Evolutionary conservation across 73 alveolate species (phyloP).

Genomic region (Paramecium tetraurelia): DNA sequence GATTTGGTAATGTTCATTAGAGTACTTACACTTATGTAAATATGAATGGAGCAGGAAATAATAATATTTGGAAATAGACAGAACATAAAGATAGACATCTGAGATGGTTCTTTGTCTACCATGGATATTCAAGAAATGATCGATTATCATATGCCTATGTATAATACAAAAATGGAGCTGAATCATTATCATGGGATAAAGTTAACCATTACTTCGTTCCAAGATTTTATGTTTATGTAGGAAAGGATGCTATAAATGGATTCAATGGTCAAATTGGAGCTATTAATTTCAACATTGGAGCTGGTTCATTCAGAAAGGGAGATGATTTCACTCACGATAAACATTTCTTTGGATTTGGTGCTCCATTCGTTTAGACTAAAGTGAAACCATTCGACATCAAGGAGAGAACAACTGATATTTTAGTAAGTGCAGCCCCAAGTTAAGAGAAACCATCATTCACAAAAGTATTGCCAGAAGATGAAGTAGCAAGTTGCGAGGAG

Average conservation of each 20-base stretch:
- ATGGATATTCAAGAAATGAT: background rate
- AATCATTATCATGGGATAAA: slow-evolving; percentile 12
- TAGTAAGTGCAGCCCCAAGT: background rate
- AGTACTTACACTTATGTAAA: slow-evolving; percentile 33
- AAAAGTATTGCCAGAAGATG: background rate
- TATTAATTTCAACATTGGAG: background rate
- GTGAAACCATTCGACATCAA: background rate
- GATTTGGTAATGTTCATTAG: slow-evolving; percentile 10
- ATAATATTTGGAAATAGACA: slow-evolving; percentile 6
- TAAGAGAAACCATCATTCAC: background rate
- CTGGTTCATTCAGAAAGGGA: slow-evolving; percentile 37
- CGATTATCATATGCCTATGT: slow-evolving; percentile 12
- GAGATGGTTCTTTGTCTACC: slow-evolving; percentile 40
- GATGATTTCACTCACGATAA: slow-evolving; percentile 8
- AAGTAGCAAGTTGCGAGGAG: background rate
- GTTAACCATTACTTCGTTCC: slow-evolving; percentile 19
- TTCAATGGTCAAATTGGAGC: slow-evolving; percentile 13
- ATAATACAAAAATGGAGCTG: background rate
- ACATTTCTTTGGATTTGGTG: slow-evolving; percentile 44
- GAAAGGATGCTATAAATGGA: slow-evolving; percentile 6
- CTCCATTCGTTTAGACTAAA: background rate
- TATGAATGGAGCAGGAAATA: slow-evolving; percentile 60
- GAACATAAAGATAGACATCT: slow-evolving; percentile 33
- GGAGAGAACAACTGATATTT: background rate
- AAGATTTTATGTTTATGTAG: slow-evolving; percentile 3